Conservation (phyloP, 164 flowering plant species). For the Dillenia suffruticosa region DNA sequence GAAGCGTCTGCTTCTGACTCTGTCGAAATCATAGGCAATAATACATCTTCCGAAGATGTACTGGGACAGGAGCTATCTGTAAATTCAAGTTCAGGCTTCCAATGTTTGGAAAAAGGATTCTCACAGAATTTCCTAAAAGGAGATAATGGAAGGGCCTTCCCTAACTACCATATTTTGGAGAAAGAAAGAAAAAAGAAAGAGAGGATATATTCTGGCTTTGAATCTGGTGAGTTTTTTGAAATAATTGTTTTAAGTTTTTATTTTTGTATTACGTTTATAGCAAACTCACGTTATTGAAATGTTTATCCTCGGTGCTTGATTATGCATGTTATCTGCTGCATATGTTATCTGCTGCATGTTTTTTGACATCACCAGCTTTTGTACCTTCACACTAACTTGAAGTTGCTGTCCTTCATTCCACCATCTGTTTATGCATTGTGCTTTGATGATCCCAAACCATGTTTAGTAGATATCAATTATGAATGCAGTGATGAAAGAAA, state of each 20-base stretch:
- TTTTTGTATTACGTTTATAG: not conserved
- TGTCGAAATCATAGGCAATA: constrained; percentile 3
- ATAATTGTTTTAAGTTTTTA: not conserved
- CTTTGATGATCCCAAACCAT: not conserved
- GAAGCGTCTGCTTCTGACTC: constrained; percentile 15
- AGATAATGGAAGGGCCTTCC: constrained; percentile 10
- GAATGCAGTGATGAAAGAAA: too few species aligned
- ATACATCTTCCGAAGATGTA: constrained; percentile 7
- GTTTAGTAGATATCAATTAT: too few species aligned
- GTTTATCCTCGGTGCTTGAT: too few species aligned
- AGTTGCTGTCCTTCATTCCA: not conserved
- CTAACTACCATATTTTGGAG: constrained; percentile 13
- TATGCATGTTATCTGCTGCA: not conserved
- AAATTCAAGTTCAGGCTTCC: constrained; percentile 14
- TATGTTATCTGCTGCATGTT: not conserved
- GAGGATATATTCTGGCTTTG: constrained; percentile 15
- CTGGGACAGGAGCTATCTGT: constrained; percentile 12
- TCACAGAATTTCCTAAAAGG: constrained; percentile 15
- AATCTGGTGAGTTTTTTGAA: constrained; percentile 31
- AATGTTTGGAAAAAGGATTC: constrained; percentile 16
- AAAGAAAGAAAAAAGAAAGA: constrained; percentile 21
- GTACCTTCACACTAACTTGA: not conserved
- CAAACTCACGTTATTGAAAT: too few species aligned
- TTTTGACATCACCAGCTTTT: not conserved
- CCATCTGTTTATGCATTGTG: not conserved